phyloP scores from a whole-genome alignment of 2,329 filamentous ascomycete genomes.

The Claviceps monticola region DNA sequence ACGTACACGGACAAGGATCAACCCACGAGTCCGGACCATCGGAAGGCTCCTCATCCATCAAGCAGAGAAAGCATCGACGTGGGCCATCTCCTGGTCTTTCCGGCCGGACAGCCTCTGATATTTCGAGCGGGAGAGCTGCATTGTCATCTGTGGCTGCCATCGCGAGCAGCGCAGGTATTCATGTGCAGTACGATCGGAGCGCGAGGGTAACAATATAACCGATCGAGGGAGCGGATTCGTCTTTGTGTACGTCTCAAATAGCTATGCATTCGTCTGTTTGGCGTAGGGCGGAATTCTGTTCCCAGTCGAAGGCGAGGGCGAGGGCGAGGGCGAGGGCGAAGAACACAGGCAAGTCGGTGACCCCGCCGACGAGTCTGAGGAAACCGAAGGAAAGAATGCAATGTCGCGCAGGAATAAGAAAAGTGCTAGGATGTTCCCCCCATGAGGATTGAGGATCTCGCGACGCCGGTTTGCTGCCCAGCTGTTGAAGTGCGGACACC shows the following conservation, averaged over 20 bases:
- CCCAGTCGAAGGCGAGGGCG: neutral
- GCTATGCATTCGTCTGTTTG: neutral
- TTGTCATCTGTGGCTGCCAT: conserved; percentile 2
- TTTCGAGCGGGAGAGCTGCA: conserved; percentile 7
- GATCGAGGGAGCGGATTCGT: neutral
- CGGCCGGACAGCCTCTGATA: conserved; percentile 7
- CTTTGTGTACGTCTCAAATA: neutral
- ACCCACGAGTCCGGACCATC: conserved; percentile 51
- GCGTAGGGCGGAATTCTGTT: neutral
- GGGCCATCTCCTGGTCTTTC: conserved; percentile 14
- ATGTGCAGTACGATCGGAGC: neutral
- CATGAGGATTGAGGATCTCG: too few species aligned
- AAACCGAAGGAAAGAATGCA: too few species aligned
- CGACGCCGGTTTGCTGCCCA: too few species aligned
- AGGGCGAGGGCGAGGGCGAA: neutral
- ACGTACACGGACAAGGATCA: conserved; percentile 77
- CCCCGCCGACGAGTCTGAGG: too few species aligned
- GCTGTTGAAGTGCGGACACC: too few species aligned
- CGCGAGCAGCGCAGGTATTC: neutral
- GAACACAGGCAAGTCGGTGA: neutral
- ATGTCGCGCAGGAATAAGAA: too few species aligned
- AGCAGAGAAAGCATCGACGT: conserved; percentile 49
- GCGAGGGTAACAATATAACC: neutral
- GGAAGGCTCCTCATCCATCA: conserved; percentile 39
- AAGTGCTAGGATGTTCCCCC: too few species aligned